Evolutionary conservation across 164 flowering plant species (phyloP), one percentile per base, ranked within the genome.

Genomic region (Aristolochia fimbriata): DNA sequence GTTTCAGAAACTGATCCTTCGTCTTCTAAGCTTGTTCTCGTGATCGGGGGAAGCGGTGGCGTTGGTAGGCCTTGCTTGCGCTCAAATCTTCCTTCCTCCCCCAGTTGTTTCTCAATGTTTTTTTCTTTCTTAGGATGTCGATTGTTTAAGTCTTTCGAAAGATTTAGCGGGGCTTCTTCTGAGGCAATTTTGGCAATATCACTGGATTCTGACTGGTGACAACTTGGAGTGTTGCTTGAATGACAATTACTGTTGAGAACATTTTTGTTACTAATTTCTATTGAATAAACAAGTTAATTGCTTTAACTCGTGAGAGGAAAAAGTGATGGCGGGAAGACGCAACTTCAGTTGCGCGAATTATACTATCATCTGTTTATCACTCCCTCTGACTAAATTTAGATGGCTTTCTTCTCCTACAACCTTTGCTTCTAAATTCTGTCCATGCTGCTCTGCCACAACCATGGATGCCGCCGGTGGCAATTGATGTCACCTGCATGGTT

Each of bases 41-140:
- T 92, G 21, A 78, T 81, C 58, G 98, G 98, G 12, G 98, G 88
- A 69, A 58, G 96, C 2, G 96, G 98, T 21, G 98, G 98, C 7
- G 98, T 92, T 27, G 98, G 98, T 86, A 78, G 7, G 71, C 21
- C 19, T 25, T 49, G 20, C 63, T 53, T 22, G 4, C 57, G 16
- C 17, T 47, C 23, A 22, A 4, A 5, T 37, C 14, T 17, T 51
- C 24, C 47, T 46, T 27, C 33, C 45, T 19, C 53, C 2, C 4
- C 30, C 22, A 2, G 20, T n/a, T 15, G 15, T 51, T 11, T 23
- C 41, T 47, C 13, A 33, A 30, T 16, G 20, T 23, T 0, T 58
- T 17, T 62, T 62, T 11, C 45, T 8, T 47, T 47, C 33, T 41
- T 0, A 64, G 15, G 17, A 37, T 33, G 24, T 14, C n/a, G n/a